phyloP scores from a whole-genome alignment of 2,329 filamentous ascomycete genomes.

The Alternaria triticimaculans region DNA sequence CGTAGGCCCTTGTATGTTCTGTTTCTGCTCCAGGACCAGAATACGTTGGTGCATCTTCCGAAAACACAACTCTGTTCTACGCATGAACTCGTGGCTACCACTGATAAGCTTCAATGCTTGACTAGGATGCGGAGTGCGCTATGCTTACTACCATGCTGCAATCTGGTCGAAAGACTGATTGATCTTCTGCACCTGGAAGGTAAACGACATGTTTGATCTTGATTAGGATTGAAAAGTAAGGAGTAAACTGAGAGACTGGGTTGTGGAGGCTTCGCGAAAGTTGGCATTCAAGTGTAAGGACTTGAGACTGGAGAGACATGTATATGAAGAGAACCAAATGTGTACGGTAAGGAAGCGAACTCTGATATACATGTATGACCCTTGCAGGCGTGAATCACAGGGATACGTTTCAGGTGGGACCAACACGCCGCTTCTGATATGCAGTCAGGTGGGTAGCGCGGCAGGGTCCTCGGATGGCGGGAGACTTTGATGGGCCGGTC shows the following conservation, averaged over 20 bases:
- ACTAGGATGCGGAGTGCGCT: not conserved
- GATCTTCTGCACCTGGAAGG: slow-evolving; percentile 40
- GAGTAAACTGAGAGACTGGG: not conserved
- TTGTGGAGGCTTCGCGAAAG: not conserved
- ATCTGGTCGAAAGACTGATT: slow-evolving; percentile 44
- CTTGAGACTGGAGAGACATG: not conserved
- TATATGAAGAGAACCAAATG: not conserved
- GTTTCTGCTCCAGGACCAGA: slow-evolving; percentile 33
- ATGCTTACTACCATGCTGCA: slow-evolving; percentile 42
- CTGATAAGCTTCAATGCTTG: slow-evolving; percentile 8
- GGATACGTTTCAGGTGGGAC: slow-evolving; percentile 23
- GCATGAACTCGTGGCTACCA: slow-evolving; percentile 38
- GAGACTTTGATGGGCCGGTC: slow-evolving; percentile 10
- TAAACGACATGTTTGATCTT: slow-evolving; percentile 36
- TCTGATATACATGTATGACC: slow-evolving; percentile 26
- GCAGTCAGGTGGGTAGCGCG: slow-evolving; percentile 28
- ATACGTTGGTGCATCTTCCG: slow-evolving; percentile 37
- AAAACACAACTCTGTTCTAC: slow-evolving; percentile 38
- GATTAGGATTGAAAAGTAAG: not conserved
- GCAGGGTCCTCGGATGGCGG: slow-evolving; percentile 21
- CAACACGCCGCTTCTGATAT: slow-evolving; percentile 19
- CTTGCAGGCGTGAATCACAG: slow-evolving; percentile 15
- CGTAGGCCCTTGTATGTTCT: slow-evolving; percentile 28
- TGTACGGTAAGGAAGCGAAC: not conserved
- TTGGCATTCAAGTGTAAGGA: not conserved